phyloP scores from a whole-genome alignment of 345 rosid species.

The Citrus hindsii region DNA sequence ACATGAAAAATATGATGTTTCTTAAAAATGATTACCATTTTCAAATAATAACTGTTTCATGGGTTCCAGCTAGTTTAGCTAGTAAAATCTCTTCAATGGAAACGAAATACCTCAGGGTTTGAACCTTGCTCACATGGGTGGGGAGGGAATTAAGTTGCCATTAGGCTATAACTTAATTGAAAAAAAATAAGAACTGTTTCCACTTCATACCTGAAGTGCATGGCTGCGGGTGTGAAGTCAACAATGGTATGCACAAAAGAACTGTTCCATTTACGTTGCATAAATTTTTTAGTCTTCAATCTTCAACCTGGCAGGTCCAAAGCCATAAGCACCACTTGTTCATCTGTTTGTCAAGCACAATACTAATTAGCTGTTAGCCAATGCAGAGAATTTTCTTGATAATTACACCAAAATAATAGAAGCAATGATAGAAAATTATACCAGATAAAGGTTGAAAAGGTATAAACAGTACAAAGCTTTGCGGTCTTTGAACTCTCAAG shows the following conservation, averaged over 20 bases:
- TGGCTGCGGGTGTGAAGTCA: not conserved
- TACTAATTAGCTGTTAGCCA: not conserved
- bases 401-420: not conserved
- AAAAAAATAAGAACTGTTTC: not conserved
- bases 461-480: too few relatives aligned
- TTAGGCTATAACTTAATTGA: too few relatives aligned
- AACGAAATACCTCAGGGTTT: too few relatives aligned
- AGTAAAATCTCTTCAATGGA: too few relatives aligned
- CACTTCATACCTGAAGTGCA: not conserved
- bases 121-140: too few relatives aligned
- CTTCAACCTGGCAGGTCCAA: not conserved
- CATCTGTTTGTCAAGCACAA: not conserved
- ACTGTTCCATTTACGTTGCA: not conserved
- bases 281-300: not conserved
- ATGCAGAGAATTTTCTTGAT: not conserved
- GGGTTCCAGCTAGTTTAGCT: too few relatives aligned
- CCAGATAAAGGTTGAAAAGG: not conserved
- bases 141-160: too few relatives aligned
- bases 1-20: too few relatives aligned
- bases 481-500: not conserved
- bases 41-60: too few relatives aligned
- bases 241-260: not conserved
- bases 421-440: not conserved
- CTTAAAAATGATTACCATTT: too few relatives aligned
- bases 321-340: not conserved